Evolutionary conservation across 352 stramenopile species (phyloP), one percentile per base, ranked within the genome.

Genomic region (Phytopythium sindhum): DNA sequence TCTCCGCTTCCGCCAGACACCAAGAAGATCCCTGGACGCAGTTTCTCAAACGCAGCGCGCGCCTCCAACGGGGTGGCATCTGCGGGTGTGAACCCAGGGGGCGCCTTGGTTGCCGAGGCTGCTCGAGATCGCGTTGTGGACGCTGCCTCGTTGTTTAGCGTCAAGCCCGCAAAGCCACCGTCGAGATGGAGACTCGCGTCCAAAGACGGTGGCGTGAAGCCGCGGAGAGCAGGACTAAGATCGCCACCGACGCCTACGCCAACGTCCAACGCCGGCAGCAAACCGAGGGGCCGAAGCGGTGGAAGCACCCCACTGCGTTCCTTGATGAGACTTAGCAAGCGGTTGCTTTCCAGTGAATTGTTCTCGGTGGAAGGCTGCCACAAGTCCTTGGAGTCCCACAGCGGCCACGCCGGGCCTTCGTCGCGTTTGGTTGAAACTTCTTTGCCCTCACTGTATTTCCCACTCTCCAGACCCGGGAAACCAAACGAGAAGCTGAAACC

Each of bases 1-100:
- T 41, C 15, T 2, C 39, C 39, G 39, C 39, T 44, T 4, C 3
- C 51, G 45, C 28, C 17, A 0, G 35, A 19, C 35, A 31, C 19
- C 17, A 31, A 57, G 51, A 57, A 57, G 2, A 57, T n/a, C 19
- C 51, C 48, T 21, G 39, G 63, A 39, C 66, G 66, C 45, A 86
- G 70, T 11, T 65, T 70, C 47, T 80, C 74, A 54, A 89, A 89
- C 23, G 80, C 80, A 33, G 70, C 78, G 29, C 69, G 73, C 2
- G 78, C 68, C 35, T 81, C 78, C 47, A 74, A 29, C 1, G 82
- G 82, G 21, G 84, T 78, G 4, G 82, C 82, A 59, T 91, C 82
- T 0, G 74, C 80, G 3, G 82, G 57, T 1, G 80, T 80, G 67
- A 91, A 91, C 26, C 82, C 82, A 24, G 82, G 82, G 23, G 80